Evolutionary conservation across 1,284 basidiomycete genomes (phyloP).

Genomic region (Cryptococcus maquisensis): DNA sequence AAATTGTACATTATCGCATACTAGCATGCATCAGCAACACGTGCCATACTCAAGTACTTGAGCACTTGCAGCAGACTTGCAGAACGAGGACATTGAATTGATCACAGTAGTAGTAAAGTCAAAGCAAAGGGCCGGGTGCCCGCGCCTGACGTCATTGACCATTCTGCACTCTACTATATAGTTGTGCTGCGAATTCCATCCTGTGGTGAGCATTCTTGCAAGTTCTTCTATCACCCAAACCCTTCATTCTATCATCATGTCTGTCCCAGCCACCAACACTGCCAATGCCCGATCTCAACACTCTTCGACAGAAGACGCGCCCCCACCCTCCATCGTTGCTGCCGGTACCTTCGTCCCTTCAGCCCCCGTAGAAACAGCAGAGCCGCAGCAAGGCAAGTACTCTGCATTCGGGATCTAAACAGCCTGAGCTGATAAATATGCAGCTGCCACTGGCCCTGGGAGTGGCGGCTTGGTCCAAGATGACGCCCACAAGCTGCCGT

Average conservation of each 20-base stretch:
- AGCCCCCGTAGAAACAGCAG: conserved; percentile 10
- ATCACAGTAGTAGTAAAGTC: too few relatives aligned
- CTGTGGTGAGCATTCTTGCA: too few relatives aligned
- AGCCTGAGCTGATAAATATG: not conserved
- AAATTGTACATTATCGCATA: too few relatives aligned
- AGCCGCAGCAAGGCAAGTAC: conserved; percentile 31
- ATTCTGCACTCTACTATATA: too few relatives aligned
- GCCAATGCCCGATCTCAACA: not conserved
- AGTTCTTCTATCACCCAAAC: not conserved
- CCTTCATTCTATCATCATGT: not conserved
- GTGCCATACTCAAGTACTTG: too few relatives aligned
- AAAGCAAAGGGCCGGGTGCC: too few relatives aligned
- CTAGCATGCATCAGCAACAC: too few relatives aligned
- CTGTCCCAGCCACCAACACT: not conserved
- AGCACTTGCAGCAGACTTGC: too few relatives aligned
- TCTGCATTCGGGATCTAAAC: not conserved
- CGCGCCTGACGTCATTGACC: too few relatives aligned
- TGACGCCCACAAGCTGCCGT: conserved; percentile 24
- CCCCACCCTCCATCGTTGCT: conserved; percentile 13
- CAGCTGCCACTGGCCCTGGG: conserved; percentile 35
- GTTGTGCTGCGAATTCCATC: too few relatives aligned
- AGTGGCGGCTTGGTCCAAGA: conserved; percentile 17
- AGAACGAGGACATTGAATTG: too few relatives aligned
- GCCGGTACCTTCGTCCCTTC: conserved; percentile 10
- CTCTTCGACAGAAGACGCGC: not conserved